Evolutionary conservation across 1,284 basidiomycete species (phyloP).

Genomic region (Ganoderma lucidum): DNA sequence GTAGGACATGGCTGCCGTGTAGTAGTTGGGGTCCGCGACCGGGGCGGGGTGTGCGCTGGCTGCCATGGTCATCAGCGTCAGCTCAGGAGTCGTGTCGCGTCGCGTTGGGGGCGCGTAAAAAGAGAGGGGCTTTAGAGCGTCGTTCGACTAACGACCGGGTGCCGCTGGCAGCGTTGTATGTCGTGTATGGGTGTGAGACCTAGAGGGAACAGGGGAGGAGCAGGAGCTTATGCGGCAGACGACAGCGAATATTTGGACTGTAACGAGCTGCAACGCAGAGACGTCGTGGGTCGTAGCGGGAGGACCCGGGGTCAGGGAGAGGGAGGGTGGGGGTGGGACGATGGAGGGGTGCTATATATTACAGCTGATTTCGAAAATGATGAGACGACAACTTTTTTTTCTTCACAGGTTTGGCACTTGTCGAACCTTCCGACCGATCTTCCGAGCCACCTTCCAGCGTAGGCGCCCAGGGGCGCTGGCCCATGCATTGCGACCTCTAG

Average conservation of each 20-base stretch:
- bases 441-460: too few species aligned
- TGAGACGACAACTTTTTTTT: too few species aligned
- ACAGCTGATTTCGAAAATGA: too few species aligned
- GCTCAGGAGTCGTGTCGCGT: neutral
- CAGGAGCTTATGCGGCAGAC: neutral
- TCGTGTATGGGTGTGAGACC: neutral
- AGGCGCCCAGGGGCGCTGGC: too few species aligned
- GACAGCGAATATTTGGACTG: neutral
- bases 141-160: neutral
- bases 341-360: neutral
- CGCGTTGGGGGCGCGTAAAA: neutral
- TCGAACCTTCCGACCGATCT: too few species aligned
- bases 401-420: too few species aligned
- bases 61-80: neutral
- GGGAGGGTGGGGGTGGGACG: neutral
- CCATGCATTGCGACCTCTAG: too few species aligned
- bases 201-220: neutral
- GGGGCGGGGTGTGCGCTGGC: neutral
- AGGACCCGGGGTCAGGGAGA: neutral
- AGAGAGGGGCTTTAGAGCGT: neutral
- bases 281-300: neutral
- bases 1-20: conserved; percentile 35
- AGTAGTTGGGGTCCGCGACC: conserved; percentile 26
- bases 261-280: neutral
- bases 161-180: neutral